phyloP scores from a whole-genome alignment of 495 filamentous ascomycete species.

The Neurospora sp. region DNA sequence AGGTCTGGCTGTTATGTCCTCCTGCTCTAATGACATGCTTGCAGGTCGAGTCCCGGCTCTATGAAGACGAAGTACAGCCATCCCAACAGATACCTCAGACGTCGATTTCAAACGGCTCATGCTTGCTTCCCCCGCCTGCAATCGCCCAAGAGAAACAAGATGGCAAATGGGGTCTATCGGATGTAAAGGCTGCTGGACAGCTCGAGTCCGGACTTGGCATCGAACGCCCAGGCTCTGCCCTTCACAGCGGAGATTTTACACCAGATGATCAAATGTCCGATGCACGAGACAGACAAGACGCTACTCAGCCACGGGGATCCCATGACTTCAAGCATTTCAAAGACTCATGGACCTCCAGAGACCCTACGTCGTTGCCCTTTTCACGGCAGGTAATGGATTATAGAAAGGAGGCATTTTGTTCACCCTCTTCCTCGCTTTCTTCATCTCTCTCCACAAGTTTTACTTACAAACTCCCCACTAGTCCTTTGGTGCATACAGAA shows the following conservation, averaged over 20 bases:
- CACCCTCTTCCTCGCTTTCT: conserved; percentile 52
- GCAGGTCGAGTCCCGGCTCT: conserved; percentile 32
- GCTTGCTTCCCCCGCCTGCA: conserved; percentile 28
- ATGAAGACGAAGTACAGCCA: conserved; percentile 15
- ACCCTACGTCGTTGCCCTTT: conserved; percentile 30
- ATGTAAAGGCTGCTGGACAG: conserved; percentile 14
- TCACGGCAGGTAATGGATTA: conserved; percentile 15
- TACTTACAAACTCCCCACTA: conserved; percentile 78
- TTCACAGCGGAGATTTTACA: conserved; percentile 85
- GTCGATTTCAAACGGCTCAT: conserved; percentile 22
- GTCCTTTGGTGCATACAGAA: conserved; percentile 81
- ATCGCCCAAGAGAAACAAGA: conserved; percentile 34
- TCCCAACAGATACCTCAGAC: conserved; percentile 29
- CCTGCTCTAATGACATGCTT: not conserved
- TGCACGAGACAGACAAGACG: not conserved
- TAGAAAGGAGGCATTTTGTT: conserved; percentile 21
- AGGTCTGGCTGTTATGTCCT: not conserved
- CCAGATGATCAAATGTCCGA: conserved; percentile 35
- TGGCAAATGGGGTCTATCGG: conserved; percentile 4
- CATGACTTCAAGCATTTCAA: conserved; percentile 2
- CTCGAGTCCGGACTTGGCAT: conserved; percentile 48
- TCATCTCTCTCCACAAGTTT: conserved; percentile 76
- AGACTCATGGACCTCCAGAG: conserved; percentile 28
- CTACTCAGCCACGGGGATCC: not conserved
- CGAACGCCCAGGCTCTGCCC: conserved; percentile 73